Base-by-base conservation (phyloP, 768 basidiomycete genomes). In the Rubroboletus satanas region DNA sequence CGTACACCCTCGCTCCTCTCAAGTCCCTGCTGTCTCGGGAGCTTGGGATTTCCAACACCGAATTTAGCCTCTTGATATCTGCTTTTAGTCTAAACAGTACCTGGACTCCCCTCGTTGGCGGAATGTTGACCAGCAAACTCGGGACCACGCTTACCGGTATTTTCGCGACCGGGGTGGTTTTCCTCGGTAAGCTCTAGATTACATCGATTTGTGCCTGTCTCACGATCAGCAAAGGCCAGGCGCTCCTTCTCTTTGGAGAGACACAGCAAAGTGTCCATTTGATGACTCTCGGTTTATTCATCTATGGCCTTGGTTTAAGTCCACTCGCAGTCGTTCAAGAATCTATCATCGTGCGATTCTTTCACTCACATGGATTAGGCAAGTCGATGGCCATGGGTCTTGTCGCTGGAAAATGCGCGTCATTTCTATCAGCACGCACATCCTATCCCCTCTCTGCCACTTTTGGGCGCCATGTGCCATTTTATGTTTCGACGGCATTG, bases 301-400 rank as follows among this genome's bases (percentile, higher is more conserved):
- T 90, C 41, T 92, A 88, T 62, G 91, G 90, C 7, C 73, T 92
- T 3, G 90, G 90, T 4, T 77, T 89, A 42, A 85, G 87, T 60
- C 91, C 91, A 0, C 74, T 93, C 7, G 83, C 89, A 1, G 90
- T 93, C 7, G 84, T 88, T 1, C 91, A 88, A 72, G 90, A 93
- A 68, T 86, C 86, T 7, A 90, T 91, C 59, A 88, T 93, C 49
- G 86, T 90, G 41, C 85, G 86, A 26, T 88, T 88, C 73, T 92
- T 90, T 75, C 82, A 80, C 58, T 80, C 83, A 0, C 87, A 84
- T 65, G 87, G 87, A 2, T 75, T 92, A 1, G 90, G 87, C 1
- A 74, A 85, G 8, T 87, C 87, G 1, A 82, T 93, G 73, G 89
- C 89, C 0, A 76, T 92, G n/a, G 91, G 90, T 21, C 83, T 93